Evolutionary conservation across 768 basidiomycete genomes (phyloP), one percentile per base, ranked within the genome.

Genomic region (Xerocomellus chrysenteron): DNA sequence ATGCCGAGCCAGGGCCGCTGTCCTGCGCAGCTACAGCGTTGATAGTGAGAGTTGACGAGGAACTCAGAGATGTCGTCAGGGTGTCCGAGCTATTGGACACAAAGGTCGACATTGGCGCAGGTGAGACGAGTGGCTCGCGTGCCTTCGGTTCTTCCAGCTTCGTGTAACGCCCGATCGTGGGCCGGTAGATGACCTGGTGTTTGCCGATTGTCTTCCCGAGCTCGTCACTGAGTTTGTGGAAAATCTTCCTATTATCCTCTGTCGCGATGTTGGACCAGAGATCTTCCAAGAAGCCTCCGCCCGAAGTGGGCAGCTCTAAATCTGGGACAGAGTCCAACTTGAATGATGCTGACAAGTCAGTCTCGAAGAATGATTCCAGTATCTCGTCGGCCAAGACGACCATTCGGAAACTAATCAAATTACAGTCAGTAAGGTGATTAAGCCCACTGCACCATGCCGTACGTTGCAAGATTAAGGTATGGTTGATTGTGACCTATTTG

Each of bases 381-480:
- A 98, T 80, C 70, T 98, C 95, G 62, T 98, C 97, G 1, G 96
- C 95, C 10, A 99, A 80, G 5, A 99, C 90, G 40, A 98, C 96
- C 97, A 98, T 99, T 8, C 97, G 87, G 85, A 99, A 99, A 9
- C 92, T 92, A 62, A 16, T 30, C 26, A 8, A 28, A 55, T 37
- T n/a, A 16, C 16, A 43, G 17, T 65, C 32, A 59, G 50, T 52
- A 47, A 67, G 46, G 46, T 50, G 26, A 49, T 45, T n/a, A 9
- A 21, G 14, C 39, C 41, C 19, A 14, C 12, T 49, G 21, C 19
- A 26, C 16, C 26, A 28, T 32, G 40, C 65, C 85, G 50, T 70
- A 90, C 84, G 92, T 94, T 36, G 90, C 88, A 49, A 94, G 83
- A 72, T 94, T 95, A 50, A 98, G 86, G 70, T 97, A 97, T 12